These are phyloP conservation scores for Alternaria gansuensis DNA, from an alignment of 2,329 filamentous ascomycete species.

Conservation along the genomic window DNA sequence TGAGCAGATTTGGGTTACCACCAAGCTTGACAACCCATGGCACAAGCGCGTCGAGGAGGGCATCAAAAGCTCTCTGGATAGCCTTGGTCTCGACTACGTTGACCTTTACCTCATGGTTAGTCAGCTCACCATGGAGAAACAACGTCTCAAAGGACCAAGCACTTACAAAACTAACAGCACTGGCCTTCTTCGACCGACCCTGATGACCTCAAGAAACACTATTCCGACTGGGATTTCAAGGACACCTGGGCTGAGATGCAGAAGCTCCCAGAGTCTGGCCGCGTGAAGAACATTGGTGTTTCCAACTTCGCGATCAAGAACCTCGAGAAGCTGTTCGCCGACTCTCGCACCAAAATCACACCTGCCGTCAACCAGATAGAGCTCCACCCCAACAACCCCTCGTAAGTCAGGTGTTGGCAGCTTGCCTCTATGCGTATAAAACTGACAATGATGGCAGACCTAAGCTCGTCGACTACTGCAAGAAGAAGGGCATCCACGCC, in stretches of 20 bases:
- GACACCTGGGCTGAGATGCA: slow-evolving; percentile 80
- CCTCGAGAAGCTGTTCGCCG: slow-evolving; percentile 75
- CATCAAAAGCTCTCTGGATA: slow-evolving; percentile 67
- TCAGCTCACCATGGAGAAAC: not conserved
- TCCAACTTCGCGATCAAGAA: slow-evolving; percentile 87
- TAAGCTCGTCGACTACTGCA: slow-evolving; percentile 77
- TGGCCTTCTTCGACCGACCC: slow-evolving; percentile 74
- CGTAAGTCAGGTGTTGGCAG: slow-evolving; percentile 47
- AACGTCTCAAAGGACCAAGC: not conserved
- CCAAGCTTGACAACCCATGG: slow-evolving; percentile 84
- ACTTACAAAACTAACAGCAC: slow-evolving; percentile 38
- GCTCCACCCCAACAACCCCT: slow-evolving; percentile 81
- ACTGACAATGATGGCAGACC: slow-evolving; percentile 53
- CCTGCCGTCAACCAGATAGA: slow-evolving; percentile 83
- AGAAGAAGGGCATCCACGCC: slow-evolving; percentile 75
- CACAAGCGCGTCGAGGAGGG: slow-evolving; percentile 69
- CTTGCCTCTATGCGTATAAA: not conserved
- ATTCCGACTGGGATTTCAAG: slow-evolving; percentile 81
- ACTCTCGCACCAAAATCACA: slow-evolving; percentile 68
- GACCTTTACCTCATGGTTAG: slow-evolving; percentile 71
- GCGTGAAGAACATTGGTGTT: slow-evolving; percentile 82
- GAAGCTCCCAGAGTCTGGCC: slow-evolving; percentile 72
- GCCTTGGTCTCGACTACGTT: slow-evolving; percentile 71
- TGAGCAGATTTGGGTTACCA: slow-evolving; percentile 76
- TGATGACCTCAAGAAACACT: slow-evolving; percentile 70